phyloP scores from a whole-genome alignment of 805 yeast species.

The Saturnispora zaruensis region DNA sequence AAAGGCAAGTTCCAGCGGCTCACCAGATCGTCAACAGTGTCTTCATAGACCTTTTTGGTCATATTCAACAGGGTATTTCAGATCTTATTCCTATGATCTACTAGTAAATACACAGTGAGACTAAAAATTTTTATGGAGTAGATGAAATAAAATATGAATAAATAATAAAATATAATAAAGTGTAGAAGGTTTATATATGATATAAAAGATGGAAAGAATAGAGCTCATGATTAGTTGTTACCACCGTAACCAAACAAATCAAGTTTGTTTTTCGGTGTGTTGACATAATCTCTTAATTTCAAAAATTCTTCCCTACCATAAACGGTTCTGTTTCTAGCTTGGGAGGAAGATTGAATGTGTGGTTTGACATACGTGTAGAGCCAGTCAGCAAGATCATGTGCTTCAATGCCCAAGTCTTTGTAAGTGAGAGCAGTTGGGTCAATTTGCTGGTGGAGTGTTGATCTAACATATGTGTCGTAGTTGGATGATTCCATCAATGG shows the following conservation, averaged over 20 bases:
- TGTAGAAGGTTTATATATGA: slow-evolving; percentile 1
- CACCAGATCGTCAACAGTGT: neutral
- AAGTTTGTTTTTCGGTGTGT: slow-evolving; percentile 28
- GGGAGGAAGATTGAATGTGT: slow-evolving; percentile 29
- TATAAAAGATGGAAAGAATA: neutral
- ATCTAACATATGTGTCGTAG: slow-evolving; percentile 70
- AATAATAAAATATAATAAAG: slow-evolving; percentile 2
- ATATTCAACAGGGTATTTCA: neutral
- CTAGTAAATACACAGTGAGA: neutral
- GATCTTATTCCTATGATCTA: neutral
- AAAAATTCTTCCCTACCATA: slow-evolving; percentile 30
- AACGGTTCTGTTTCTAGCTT: slow-evolving; percentile 30
- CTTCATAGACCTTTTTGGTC: neutral
- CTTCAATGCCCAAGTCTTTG: slow-evolving; percentile 60
- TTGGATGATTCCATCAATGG: slow-evolving; percentile 34
- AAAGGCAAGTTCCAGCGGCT: neutral
- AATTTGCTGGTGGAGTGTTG: slow-evolving; percentile 55
- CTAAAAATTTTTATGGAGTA: neutral
- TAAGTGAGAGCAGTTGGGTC: slow-evolving; percentile 56
- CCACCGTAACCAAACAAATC: slow-evolving; percentile 25
- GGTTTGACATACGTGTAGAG: slow-evolving; percentile 36
- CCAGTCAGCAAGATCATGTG: slow-evolving; percentile 44
- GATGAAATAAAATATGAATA: slow-evolving; percentile 1
- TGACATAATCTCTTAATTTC: slow-evolving; percentile 30
- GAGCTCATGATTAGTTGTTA: slow-evolving; percentile 4